These are phyloP conservation scores for Suillus lakei DNA, from an alignment of 768 basidiomycete species.

Conservation along the genomic window DNA sequence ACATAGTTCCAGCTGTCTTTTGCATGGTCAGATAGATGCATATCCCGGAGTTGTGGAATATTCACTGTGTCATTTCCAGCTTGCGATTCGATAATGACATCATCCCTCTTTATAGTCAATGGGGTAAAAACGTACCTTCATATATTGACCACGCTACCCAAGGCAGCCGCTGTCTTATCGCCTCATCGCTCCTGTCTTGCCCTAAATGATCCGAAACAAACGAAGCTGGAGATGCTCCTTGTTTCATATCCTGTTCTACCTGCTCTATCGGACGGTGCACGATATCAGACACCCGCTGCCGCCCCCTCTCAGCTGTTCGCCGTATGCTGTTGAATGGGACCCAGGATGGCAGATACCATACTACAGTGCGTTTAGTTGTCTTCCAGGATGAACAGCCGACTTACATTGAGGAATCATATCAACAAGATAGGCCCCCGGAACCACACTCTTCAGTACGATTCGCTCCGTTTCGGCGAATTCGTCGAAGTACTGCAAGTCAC, in stretches of 20 bases:
- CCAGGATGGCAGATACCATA: slow-evolving; percentile 25
- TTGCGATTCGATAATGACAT: not conserved
- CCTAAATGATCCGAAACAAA: slow-evolving; percentile 9
- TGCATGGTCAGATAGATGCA: not conserved
- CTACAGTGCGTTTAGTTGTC: slow-evolving; percentile 9
- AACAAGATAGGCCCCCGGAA: slow-evolving; percentile 16
- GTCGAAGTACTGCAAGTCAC: slow-evolving; percentile 2
- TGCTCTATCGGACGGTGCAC: slow-evolving; percentile 12
- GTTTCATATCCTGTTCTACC: slow-evolving; percentile 9
- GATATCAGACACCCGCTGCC: not conserved
- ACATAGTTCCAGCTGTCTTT: slow-evolving; percentile 10
- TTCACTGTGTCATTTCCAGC: slow-evolving; percentile 10
- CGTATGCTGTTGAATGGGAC: slow-evolving; percentile 22
- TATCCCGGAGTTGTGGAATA: not conserved
- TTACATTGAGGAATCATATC: slow-evolving; percentile 13
- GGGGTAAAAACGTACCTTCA: slow-evolving; percentile 9
- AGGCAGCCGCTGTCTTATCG: not conserved
- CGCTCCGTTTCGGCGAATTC: slow-evolving; percentile 13
- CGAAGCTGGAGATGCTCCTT: slow-evolving; percentile 7
- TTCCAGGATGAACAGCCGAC: not conserved
- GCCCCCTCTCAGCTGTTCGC: slow-evolving; percentile 9
- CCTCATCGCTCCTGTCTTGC: not conserved
- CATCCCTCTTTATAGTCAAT: not conserved
- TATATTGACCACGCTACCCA: slow-evolving; percentile 14
- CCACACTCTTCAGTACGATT: slow-evolving; percentile 2